phyloP scores from a whole-genome alignment of 2,329 filamentous ascomycete species.

The Eurotiales sp. region DNA sequence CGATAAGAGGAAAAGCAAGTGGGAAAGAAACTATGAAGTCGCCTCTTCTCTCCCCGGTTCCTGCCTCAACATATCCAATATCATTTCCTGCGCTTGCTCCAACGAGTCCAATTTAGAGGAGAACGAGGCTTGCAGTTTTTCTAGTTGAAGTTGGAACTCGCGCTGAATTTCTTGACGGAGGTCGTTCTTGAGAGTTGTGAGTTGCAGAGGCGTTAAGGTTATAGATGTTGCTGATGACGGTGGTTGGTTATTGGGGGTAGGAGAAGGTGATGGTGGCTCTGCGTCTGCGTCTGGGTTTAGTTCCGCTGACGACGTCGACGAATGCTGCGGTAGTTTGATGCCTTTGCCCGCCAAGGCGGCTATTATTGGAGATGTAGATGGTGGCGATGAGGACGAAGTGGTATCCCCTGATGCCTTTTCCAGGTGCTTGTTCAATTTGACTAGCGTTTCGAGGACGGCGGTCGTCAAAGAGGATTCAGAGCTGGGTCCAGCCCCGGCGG shows the following conservation, averaged over 20 bases:
- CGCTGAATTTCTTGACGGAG: conserved; percentile 27
- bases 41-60: conserved; percentile 19
- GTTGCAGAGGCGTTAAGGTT: conserved; percentile 9
- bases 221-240: background rate
- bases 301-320: background rate
- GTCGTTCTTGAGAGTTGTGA: conserved; percentile 27
- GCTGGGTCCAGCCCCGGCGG: too few relatives aligned
- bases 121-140: conserved; percentile 29
- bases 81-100: conserved; percentile 39
- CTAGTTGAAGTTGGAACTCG: conserved; percentile 31
- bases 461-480: conserved; percentile 22
- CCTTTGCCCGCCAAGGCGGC: conserved; percentile 21
- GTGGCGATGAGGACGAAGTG: conserved; percentile 12
- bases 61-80: conserved; percentile 38
- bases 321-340: background rate
- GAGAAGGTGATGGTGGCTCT: background rate
- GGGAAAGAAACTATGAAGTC: background rate
- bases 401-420: conserved; percentile 22
- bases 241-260: background rate
- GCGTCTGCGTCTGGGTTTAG: background rate
- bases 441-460: conserved; percentile 34
- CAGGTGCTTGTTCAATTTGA: conserved; percentile 35
- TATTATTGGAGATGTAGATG: conserved; percentile 21
- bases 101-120: conserved; percentile 36
- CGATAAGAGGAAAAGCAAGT: background rate